These are phyloP conservation scores for Chrysoporthe deuterocubensis DNA, from an alignment of 2,329 filamentous ascomycete genomes.

Conservation along the genomic window DNA sequence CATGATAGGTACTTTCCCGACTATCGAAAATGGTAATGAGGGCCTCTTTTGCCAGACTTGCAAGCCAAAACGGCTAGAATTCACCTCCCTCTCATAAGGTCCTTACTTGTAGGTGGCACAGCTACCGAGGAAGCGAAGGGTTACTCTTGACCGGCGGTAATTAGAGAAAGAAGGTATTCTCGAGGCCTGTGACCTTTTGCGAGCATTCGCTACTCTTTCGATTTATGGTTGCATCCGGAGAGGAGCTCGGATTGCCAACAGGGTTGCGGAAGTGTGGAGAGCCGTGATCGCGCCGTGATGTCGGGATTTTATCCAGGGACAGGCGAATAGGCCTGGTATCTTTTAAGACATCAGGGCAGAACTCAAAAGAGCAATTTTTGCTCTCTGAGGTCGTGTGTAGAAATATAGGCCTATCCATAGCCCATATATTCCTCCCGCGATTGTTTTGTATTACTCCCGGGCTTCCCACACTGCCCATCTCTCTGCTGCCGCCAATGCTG, in stretches of 20 bases:
- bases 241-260: neutral
- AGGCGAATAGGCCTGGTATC: neutral
- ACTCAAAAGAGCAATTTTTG: too few relatives aligned
- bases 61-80: neutral
- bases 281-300: neutral
- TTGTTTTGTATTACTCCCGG: too few relatives aligned
- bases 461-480: neutral
- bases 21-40: slow-evolving; percentile 48
- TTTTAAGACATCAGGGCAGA: neutral
- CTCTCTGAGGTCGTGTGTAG: too few relatives aligned
- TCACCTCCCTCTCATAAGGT: too few relatives aligned
- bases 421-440: too few relatives aligned
- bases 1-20: slow-evolving; percentile 62
- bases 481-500: too few relatives aligned
- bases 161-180: too few relatives aligned
- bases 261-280: neutral
- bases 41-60: neutral
- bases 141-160: too few relatives aligned
- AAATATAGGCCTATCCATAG: too few relatives aligned
- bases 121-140: too few relatives aligned
- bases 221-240: neutral
- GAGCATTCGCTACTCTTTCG: neutral
- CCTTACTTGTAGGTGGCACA: too few relatives aligned
- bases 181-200: neutral
- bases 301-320: neutral